Conservation (phyloP, 2,329 filamentous ascomycete species). For the Penicillium sp. region DNA sequence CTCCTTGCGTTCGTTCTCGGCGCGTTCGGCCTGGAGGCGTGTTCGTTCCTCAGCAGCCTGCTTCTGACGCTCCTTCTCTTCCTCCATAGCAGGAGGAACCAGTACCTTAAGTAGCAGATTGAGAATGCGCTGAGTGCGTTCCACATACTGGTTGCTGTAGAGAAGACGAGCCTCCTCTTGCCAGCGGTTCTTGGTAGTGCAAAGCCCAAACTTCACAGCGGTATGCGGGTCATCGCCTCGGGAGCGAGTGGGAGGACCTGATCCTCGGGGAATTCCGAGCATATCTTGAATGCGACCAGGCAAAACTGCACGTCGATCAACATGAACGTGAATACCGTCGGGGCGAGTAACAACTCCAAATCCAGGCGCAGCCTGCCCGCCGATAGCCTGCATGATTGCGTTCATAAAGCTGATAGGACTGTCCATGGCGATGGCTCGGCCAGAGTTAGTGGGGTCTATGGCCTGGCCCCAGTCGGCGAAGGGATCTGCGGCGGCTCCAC, state of each 20-base stretch:
- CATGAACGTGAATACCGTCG: slow-evolving; percentile 57
- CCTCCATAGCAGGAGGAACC: slow-evolving; percentile 80
- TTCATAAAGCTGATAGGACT: slow-evolving; percentile 60
- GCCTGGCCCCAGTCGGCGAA: slow-evolving; percentile 57
- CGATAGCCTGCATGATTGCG: slow-evolving; percentile 59
- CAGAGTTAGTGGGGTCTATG: slow-evolving; percentile 49
- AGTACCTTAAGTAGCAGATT: slow-evolving; percentile 71
- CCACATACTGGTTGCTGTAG: slow-evolving; percentile 68
- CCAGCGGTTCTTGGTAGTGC: slow-evolving; percentile 76
- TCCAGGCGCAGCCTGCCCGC: slow-evolving; percentile 45
- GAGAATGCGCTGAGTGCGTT: slow-evolving; percentile 69
- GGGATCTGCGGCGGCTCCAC: slow-evolving; percentile 40
- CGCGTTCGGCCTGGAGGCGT: slow-evolving; percentile 62
- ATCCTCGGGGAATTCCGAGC: slow-evolving; percentile 37
- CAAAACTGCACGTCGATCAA: slow-evolving; percentile 54
- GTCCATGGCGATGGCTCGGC: slow-evolving; percentile 49
- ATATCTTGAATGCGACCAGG: slow-evolving; percentile 57
- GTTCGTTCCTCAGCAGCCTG: slow-evolving; percentile 59
- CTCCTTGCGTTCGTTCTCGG: slow-evolving; percentile 63
- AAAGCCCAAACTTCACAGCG: slow-evolving; percentile 73
- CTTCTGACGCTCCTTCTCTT: slow-evolving; percentile 71
- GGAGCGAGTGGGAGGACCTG: slow-evolving; percentile 28
- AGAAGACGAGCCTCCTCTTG: slow-evolving; percentile 86
- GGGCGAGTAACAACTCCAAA: slow-evolving; percentile 47
- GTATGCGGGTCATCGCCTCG: slow-evolving; percentile 58